Base-by-base conservation (phyloP, 768 basidiomycete species). In the Tulasnella sp. region DNA sequence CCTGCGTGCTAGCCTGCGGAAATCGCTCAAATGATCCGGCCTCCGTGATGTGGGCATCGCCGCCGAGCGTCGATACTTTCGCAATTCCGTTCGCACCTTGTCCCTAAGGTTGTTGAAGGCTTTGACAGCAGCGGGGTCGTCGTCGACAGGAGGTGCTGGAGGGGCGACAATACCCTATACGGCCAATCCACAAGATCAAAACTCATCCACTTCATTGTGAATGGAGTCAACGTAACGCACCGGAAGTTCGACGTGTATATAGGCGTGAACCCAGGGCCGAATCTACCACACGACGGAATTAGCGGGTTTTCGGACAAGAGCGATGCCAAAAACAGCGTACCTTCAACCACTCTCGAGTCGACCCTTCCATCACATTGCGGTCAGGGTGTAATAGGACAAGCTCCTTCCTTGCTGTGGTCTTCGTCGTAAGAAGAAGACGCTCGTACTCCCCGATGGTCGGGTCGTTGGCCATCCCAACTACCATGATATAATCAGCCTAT, bases 381-480 rank as follows among this genome's bases (percentile, higher is more conserved):
- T 96, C 90, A 2, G 93, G 85, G 67, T 99, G 96, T 9, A 99
- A 76, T 3, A 99, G 76, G 3, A 99, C 85, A 26, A 99, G 80
- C 69, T 99, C 96, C 72, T 98, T 98, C 56, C 96, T 76, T n/a
- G 95, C 96, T 0, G 95, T 98, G 0, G 95, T 97, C 75, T 98
- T 98, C 78, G 93, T 88, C 1, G 93, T 93, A 43, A 97, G 76
- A 21, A 99, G 73, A 3, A 98, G 75, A 55, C 94, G 82, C 70
- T 99, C 94, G 67, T 92, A 98, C 73, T 99, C 96, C 11, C 96
- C 96, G 4, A 92, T 75, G 19, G 79, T 79, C 0, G 76, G 85
- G 68, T 91, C 93, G 60, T 96, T 93, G 3, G 89, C 94, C 81
- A 94, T 86, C 7, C 90, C 93, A 55, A 95, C 86, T 21, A 94